Conservation (phyloP, 805 yeast genomes). For the Starmerella apis region DNA sequence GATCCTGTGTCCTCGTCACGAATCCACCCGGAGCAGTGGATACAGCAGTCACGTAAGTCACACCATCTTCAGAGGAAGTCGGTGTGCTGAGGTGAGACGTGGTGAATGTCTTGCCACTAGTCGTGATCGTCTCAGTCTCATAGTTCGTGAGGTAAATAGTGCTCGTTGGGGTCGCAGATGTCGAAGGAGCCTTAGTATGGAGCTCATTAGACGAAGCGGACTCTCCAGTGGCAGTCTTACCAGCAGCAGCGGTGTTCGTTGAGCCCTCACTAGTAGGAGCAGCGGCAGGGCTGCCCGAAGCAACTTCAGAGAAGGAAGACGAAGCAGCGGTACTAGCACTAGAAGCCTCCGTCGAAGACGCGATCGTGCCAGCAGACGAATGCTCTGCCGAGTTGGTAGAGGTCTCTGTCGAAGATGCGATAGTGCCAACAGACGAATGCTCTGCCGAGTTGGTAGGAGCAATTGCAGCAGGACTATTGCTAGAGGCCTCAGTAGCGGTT, state of each 20-base stretch:
- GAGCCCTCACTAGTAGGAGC: not conserved
- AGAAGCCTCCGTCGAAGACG: not conserved
- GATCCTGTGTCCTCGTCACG: conserved; percentile 10
- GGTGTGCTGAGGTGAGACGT: conserved; percentile 13
- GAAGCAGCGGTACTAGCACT: not conserved
- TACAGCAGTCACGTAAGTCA: conserved; percentile 19
- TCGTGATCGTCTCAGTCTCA: conserved; percentile 19
- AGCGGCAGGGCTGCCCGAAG: too few species aligned
- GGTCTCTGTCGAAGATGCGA: too few species aligned
- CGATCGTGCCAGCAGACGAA: not conserved
- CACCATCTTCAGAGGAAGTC: conserved; percentile 14
- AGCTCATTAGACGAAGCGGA: not conserved
- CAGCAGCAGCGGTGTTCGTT: conserved; percentile 7
- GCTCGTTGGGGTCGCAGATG: conserved; percentile 12
- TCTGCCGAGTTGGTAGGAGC: too few species aligned
- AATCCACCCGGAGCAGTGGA: conserved; percentile 22
- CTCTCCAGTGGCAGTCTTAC: not conserved
- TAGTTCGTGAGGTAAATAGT: conserved; percentile 18
- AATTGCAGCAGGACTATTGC: too few species aligned
- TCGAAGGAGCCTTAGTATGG: not conserved
- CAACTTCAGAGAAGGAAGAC: too few species aligned
- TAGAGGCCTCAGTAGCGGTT: not conserved
- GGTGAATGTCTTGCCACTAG: conserved; percentile 15
- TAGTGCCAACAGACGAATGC: too few species aligned
- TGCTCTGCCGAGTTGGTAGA: too few species aligned